Percentiles rank a stretch among this genome's conserved stretches.
Conservation (phyloP, 2,329 filamentous ascomycete genomes). For the Aspergillus ruber region DNA sequence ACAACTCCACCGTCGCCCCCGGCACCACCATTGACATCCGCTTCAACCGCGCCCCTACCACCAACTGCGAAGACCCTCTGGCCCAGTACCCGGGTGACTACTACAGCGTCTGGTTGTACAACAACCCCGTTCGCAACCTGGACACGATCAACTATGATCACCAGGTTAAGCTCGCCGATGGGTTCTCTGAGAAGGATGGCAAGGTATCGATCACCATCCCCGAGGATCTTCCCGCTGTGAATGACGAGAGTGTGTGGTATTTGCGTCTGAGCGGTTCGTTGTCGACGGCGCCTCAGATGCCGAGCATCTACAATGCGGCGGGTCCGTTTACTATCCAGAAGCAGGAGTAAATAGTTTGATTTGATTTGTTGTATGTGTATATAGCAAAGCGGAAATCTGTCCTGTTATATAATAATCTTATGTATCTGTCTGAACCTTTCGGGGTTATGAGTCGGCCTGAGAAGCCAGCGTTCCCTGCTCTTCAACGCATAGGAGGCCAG, state of each 20-base stretch:
- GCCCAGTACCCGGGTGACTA: slow-evolving; percentile 13
- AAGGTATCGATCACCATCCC: slow-evolving; percentile 20
- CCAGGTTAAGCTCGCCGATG: slow-evolving; percentile 13
- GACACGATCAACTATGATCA: slow-evolving; percentile 17
- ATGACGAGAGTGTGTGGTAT: slow-evolving; percentile 24
- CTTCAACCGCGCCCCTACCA: slow-evolving; percentile 22
- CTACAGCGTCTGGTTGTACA: slow-evolving; percentile 25
- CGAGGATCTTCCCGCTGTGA: slow-evolving; percentile 16
- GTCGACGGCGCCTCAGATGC: slow-evolving; percentile 24
- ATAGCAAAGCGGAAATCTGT: no score
- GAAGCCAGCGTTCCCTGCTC: no score
- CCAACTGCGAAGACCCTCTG: slow-evolving; percentile 17
- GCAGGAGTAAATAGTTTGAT: slow-evolving; percentile 4
- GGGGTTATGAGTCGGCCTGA: no score
- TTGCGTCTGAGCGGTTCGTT: slow-evolving; percentile 19
- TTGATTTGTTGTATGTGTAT: background rate
- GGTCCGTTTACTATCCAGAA: slow-evolving; percentile 20
- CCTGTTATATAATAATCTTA: no score
- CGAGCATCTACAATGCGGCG: slow-evolving; percentile 20
- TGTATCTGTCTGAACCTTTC: no score
- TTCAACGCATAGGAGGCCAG: no score
- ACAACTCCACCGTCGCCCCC: slow-evolving; percentile 22
- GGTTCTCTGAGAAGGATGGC: slow-evolving; percentile 13
- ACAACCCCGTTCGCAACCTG: slow-evolving; percentile 21
- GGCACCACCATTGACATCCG: slow-evolving; percentile 18